These are phyloP conservation scores for Phytophthora kernoviae DNA, from an alignment of 352 stramenopile species.

Conservation along the genomic window DNA sequence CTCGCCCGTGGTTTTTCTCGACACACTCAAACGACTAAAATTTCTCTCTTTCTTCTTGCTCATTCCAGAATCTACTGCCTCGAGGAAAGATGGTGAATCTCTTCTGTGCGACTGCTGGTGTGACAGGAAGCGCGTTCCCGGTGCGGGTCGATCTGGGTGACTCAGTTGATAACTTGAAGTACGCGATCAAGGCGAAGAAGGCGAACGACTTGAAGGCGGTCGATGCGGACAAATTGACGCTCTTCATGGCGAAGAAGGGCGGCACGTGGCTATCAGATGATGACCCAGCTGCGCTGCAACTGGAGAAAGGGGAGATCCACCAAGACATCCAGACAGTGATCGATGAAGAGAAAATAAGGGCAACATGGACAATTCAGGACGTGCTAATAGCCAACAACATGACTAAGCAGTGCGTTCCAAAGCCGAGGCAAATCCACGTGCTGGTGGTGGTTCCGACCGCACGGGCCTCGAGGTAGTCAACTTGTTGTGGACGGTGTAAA, in stretches of 20 bases:
- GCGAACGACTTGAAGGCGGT: constrained; percentile 1
- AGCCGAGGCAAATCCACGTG: constrained; percentile 3
- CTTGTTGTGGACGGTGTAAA: background rate
- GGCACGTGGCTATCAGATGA: constrained; percentile 25
- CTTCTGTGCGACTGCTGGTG: constrained; percentile 21
- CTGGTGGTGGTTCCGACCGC: constrained; percentile 1
- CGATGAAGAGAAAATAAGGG: constrained; percentile 17
- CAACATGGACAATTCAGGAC: constrained; percentile 19
- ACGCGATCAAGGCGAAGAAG: constrained; percentile 32
- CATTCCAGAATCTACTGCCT: constrained; percentile 5
- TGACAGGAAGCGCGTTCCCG: constrained; percentile 13
- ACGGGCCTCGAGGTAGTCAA: background rate
- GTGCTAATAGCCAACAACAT: background rate
- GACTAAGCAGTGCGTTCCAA: background rate
- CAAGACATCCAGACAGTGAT: too few species aligned
- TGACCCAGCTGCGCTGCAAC: too few species aligned
- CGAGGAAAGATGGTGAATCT: constrained; percentile 14
- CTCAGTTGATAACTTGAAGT: constrained; percentile 29
- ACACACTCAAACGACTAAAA: too few species aligned
- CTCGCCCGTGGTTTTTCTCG: too few species aligned
- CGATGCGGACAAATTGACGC: constrained; percentile 22
- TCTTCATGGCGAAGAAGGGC: constrained; percentile 33
- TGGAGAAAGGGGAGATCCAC: too few species aligned
- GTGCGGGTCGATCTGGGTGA: constrained; percentile 22
- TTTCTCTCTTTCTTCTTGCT: too few species aligned